These are phyloP conservation scores for Yueomyces sp. DNA, from an alignment of 805 yeast genomes.

Conservation along the genomic window DNA sequence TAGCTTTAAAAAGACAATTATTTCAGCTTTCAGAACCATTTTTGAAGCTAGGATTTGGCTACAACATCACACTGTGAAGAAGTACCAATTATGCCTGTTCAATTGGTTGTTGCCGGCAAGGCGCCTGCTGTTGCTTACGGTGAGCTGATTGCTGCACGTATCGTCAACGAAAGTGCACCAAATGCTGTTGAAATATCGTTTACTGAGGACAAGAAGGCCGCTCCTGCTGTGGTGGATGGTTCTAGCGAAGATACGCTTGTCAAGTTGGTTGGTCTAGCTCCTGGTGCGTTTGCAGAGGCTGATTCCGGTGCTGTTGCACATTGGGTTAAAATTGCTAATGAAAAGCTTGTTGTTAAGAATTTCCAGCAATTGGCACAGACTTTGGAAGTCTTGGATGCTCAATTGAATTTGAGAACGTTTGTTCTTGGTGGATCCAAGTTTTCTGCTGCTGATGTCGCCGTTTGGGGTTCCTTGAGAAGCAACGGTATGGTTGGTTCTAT, in stretches of 20 bases:
- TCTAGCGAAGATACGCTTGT: constrained; percentile 33
- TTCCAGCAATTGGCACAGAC: constrained; percentile 72
- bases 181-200: constrained; percentile 46
- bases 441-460: constrained; percentile 69
- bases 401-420: constrained; percentile 75
- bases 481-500: constrained; percentile 89
- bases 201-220: constrained; percentile 59
- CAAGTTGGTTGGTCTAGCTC: constrained; percentile 38
- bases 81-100: constrained; percentile 23
- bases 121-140: constrained; percentile 76
- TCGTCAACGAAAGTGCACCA: constrained; percentile 42
- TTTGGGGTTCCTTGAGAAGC: constrained; percentile 90
- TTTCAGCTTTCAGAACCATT: too few species aligned
- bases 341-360: constrained; percentile 65
- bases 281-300: constrained; percentile 26
- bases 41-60: too few species aligned
- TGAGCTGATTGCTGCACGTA: constrained; percentile 62
- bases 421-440: constrained; percentile 47
- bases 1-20: too few species aligned
- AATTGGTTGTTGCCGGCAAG: constrained; percentile 66
- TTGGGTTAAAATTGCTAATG: constrained; percentile 58
- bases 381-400: constrained; percentile 69
- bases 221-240: constrained; percentile 36
- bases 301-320: constrained; percentile 29
- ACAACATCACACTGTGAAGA: too few species aligned